These are phyloP conservation scores for Gliomastix tumulicola DNA, from an alignment of 2,329 filamentous ascomycete species.

Conservation along the genomic window DNA sequence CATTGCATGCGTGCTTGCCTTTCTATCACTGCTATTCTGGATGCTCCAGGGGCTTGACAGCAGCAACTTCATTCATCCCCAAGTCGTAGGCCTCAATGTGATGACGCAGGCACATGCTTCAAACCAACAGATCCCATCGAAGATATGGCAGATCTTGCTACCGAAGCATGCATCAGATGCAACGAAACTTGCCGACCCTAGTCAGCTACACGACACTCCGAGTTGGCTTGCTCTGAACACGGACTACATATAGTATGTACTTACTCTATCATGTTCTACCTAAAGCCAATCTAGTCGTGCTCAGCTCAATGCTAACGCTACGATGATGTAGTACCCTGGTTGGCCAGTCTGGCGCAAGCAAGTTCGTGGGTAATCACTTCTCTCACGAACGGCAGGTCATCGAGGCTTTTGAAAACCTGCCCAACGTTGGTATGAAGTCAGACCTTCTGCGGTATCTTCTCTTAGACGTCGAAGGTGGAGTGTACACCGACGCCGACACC, in stretches of 20 bases:
- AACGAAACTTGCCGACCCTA: not conserved
- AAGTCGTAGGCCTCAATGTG: too few relatives aligned
- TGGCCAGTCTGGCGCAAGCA: slow-evolving; percentile 11
- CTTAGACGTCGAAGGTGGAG: slow-evolving; percentile 20
- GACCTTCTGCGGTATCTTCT: slow-evolving; percentile 17
- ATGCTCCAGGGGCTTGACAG: too few relatives aligned
- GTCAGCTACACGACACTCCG: slow-evolving; percentile 3
- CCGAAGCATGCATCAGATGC: slow-evolving; percentile 1
- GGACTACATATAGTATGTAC: slow-evolving; percentile 7
- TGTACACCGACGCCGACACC: slow-evolving; percentile 30
- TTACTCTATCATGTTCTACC: not conserved
- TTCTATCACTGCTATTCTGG: too few relatives aligned
- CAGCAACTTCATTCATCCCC: too few relatives aligned
- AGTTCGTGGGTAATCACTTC: slow-evolving; percentile 13
- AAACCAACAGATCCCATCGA: slow-evolving; percentile 2
- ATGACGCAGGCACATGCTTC: too few relatives aligned
- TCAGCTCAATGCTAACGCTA: not conserved
- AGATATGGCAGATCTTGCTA: slow-evolving; percentile 8
- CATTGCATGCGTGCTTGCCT: too few relatives aligned
- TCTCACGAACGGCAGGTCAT: slow-evolving; percentile 9
- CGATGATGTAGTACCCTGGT: slow-evolving; percentile 11
- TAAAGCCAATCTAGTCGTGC: not conserved
- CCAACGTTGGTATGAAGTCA: slow-evolving; percentile 17
- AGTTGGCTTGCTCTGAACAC: slow-evolving; percentile 8
- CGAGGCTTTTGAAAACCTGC: slow-evolving; percentile 2